Percentiles rank a stretch among this genome's conserved stretches.
phyloP scores from a whole-genome alignment of 2,329 filamentous ascomycete species.

The Aureobasidium sp. region DNA sequence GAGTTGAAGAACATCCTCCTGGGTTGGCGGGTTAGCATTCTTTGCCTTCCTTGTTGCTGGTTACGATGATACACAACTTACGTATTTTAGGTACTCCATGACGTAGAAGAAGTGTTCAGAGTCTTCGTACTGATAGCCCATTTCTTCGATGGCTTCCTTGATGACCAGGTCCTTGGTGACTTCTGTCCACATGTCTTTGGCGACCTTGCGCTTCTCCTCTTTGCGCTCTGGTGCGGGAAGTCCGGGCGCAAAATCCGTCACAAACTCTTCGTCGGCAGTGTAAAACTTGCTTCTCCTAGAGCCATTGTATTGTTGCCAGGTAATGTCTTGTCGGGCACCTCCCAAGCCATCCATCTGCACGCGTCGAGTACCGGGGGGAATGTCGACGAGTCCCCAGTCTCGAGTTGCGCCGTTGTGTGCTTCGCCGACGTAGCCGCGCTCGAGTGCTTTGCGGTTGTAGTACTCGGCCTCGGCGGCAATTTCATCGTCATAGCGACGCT shows the following conservation, averaged over 20 bases:
- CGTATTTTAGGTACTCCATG: conserved; percentile 81
- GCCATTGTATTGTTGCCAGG: conserved; percentile 73
- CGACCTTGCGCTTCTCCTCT: conserved; percentile 20
- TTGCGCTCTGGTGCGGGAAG: conserved; percentile 14
- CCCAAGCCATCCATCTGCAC: conserved; percentile 77
- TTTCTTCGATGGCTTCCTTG: conserved; percentile 75
- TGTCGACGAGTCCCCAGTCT: conserved; percentile 76
- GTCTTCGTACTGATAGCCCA: conserved; percentile 86
- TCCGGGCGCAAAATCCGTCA: conserved; percentile 36
- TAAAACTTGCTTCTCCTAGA: conserved; percentile 68
- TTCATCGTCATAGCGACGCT: conserved; percentile 45
- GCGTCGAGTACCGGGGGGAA: conserved; percentile 74
- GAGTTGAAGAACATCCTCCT: conserved; percentile 83
- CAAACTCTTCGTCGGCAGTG: conserved; percentile 53
- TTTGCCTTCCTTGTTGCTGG: neutral
- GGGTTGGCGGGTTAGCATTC: conserved; percentile 5
- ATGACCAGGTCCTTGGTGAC: conserved; percentile 89
- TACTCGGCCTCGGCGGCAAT: conserved; percentile 51
- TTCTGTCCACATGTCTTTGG: conserved; percentile 77
- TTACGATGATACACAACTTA: conserved; percentile 46
- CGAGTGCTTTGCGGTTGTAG: conserved; percentile 61
- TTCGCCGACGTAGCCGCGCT: conserved; percentile 64
- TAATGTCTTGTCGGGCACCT: conserved; percentile 67
- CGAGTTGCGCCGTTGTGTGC: conserved; percentile 66
- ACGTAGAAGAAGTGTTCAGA: conserved; percentile 86